phyloP scores from a whole-genome alignment of 2,329 filamentous ascomycete species.

The Colletotrichum chlorophyti region DNA sequence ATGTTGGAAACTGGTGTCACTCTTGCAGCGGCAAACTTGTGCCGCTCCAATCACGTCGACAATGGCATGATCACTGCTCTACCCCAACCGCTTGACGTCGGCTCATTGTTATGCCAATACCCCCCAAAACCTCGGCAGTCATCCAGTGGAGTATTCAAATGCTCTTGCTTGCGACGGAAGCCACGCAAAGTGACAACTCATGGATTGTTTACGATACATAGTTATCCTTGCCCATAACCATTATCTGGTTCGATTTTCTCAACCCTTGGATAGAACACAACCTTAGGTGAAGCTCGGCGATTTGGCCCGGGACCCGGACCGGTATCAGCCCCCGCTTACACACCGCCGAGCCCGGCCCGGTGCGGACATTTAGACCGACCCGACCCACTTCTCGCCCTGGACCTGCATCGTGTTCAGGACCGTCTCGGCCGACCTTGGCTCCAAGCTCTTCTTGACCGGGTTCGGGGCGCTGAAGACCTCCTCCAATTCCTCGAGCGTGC shows the following conservation, averaged over 20 bases:
- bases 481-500: conserved; percentile 60
- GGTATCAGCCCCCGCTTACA: conserved; percentile 2
- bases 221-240: too few relatives aligned
- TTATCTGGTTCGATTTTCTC: not conserved
- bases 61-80: not conserved
- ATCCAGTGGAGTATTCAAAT: too few relatives aligned
- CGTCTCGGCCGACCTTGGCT: conserved; percentile 49
- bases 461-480: conserved; percentile 55
- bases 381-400: conserved; percentile 36
- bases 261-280: not conserved
- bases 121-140: not conserved
- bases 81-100: too few relatives aligned
- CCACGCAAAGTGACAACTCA: too few relatives aligned
- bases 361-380: conserved; percentile 32
- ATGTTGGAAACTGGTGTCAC: not conserved
- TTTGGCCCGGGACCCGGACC: not conserved
- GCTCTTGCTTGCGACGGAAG: too few relatives aligned
- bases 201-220: too few relatives aligned
- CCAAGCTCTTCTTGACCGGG: conserved; percentile 50
- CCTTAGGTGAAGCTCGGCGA: not conserved
- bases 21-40: not conserved
- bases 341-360: conserved; percentile 9
- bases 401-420: conserved; percentile 39
- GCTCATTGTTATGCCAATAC: too few relatives aligned
- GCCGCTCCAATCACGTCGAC: conserved; percentile 16